These are phyloP conservation scores for Sporisorium sorghi DNA, from an alignment of 1,284 basidiomycete species.

Conservation along the genomic window DNA sequence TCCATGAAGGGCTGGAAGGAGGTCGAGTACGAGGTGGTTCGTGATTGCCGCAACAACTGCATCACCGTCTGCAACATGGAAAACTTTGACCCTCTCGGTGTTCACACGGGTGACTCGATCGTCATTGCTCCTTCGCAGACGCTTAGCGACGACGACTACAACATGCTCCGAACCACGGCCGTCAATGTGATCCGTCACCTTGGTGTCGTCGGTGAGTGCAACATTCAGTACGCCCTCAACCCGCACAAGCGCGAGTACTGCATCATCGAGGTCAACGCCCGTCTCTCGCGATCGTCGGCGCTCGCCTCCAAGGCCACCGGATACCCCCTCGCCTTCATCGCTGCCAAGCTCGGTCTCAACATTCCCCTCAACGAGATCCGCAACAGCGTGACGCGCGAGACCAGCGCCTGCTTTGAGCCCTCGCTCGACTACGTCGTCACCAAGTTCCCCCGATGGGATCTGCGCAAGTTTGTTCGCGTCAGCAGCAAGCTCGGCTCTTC, in stretches of 20 bases:
- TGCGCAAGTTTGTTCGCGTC: conserved; percentile 87
- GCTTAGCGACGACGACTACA: conserved; percentile 86
- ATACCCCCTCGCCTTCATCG: conserved; percentile 97
- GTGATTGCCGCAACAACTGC: conserved; percentile 96
- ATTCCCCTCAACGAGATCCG: conserved; percentile 98
- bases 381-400: conserved; percentile 96
- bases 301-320: conserved; percentile 98
- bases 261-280: conserved; percentile 99
- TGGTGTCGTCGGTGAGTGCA: conserved; percentile 97
- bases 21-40: conserved; percentile 99
- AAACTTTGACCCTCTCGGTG: conserved; percentile 99
- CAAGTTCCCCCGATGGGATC: conserved; percentile 98
- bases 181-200: conserved; percentile 98
- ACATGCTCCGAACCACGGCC: conserved; percentile 97
- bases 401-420: conserved; percentile 97
- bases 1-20: conserved; percentile 98
- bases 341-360: conserved; percentile 94
- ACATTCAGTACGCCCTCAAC: conserved; percentile 98
- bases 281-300: conserved; percentile 95
- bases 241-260: conserved; percentile 95
- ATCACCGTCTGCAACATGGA: conserved; percentile 99
- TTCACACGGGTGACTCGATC: conserved; percentile 99
- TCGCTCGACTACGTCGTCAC: conserved; percentile 96
- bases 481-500: conserved; percentile 64
- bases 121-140: conserved; percentile 98